phyloP scores from a whole-genome alignment of 2,329 filamentous ascomycete genomes.

The Colletotrichum gigasporum region DNA sequence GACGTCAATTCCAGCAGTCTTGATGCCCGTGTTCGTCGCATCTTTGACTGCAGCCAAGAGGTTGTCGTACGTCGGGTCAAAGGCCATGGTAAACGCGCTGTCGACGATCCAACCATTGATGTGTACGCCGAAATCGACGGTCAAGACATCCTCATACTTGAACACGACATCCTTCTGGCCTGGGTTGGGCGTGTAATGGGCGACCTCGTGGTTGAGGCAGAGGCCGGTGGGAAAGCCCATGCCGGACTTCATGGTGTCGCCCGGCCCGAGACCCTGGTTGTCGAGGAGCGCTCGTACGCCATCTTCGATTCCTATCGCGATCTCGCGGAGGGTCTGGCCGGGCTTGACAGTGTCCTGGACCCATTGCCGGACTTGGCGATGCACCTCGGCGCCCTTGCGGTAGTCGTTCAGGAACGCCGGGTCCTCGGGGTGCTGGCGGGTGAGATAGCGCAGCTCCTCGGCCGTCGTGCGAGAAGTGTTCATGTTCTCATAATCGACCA shows the following conservation, averaged over 20 bases:
- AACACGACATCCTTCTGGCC: slow-evolving; percentile 80
- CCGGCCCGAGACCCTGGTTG: slow-evolving; percentile 79
- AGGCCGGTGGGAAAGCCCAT: slow-evolving; percentile 90
- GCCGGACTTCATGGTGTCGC: slow-evolving; percentile 80
- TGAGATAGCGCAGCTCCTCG: slow-evolving; percentile 37
- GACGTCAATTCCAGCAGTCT: slow-evolving; percentile 84
- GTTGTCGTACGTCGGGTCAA: slow-evolving; percentile 79
- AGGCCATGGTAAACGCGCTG: slow-evolving; percentile 82
- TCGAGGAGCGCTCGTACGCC: slow-evolving; percentile 80
- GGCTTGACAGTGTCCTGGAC: slow-evolving; percentile 84
- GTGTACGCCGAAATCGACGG: slow-evolving; percentile 85
- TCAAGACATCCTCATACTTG: slow-evolving; percentile 79
- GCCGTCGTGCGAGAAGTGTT: slow-evolving; percentile 35
- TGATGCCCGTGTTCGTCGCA: slow-evolving; percentile 86
- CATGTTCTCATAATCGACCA: slow-evolving; percentile 34
- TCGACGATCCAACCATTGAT: slow-evolving; percentile 84
- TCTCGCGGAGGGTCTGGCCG: slow-evolving; percentile 81
- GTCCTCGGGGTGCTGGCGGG: slow-evolving; percentile 39
- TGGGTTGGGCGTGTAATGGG: slow-evolving; percentile 88
- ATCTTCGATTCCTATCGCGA: slow-evolving; percentile 88
- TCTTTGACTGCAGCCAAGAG: slow-evolving; percentile 78
- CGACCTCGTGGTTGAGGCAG: slow-evolving; percentile 85
- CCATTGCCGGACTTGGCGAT: slow-evolving; percentile 87
- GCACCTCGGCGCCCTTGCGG: slow-evolving; percentile 86
- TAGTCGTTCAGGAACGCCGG: slow-evolving; percentile 81